phyloP scores from a whole-genome alignment of 768 basidiomycete species.

The Lentinula edodes region DNA sequence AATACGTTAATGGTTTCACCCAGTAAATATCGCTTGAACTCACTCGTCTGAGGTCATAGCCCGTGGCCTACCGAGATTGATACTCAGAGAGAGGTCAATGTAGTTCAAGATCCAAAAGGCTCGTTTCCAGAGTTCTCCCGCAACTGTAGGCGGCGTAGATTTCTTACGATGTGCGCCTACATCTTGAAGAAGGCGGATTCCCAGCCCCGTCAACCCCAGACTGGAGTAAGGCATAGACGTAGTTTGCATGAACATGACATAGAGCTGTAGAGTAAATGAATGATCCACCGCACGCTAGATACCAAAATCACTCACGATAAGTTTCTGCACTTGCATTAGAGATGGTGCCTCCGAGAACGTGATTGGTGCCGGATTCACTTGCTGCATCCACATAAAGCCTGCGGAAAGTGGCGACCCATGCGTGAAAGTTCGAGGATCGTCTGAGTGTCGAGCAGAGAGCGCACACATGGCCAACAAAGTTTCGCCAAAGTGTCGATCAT shows the following conservation, averaged over 20 bases:
- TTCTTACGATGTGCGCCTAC: slow-evolving; percentile 27
- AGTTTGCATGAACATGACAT: slow-evolving; percentile 27
- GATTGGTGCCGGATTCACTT: slow-evolving; percentile 29
- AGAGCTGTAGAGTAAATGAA: slow-evolving; percentile 18
- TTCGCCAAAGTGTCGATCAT: slow-evolving; percentile 32
- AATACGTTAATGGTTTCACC: slow-evolving; percentile 2
- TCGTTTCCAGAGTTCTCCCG: slow-evolving; percentile 50
- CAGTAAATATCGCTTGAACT: slow-evolving; percentile 12
- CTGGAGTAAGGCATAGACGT: slow-evolving; percentile 18
- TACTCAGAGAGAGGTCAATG: slow-evolving; percentile 19
- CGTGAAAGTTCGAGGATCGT: slow-evolving; percentile 24
- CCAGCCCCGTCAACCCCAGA: slow-evolving; percentile 32
- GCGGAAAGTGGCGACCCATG: slow-evolving; percentile 29
- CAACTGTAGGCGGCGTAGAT: slow-evolving; percentile 15
- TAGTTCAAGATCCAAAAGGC: slow-evolving; percentile 26
- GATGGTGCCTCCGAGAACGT: slow-evolving; percentile 25
- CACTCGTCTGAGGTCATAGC: slow-evolving; percentile 46
- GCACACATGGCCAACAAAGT: slow-evolving; percentile 46
- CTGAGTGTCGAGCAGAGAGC: slow-evolving; percentile 33
- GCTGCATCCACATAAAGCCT: slow-evolving; percentile 36
- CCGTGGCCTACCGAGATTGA: slow-evolving; percentile 39
- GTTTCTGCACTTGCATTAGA: slow-evolving; percentile 34
- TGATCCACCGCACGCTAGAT: slow-evolving; percentile 10
- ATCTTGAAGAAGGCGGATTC: slow-evolving; percentile 38
- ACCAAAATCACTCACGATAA: slow-evolving; percentile 18